Evolutionary conservation across 108 stramenopile genomes (phyloP).

Genomic region (Cyclotella atomus): DNA sequence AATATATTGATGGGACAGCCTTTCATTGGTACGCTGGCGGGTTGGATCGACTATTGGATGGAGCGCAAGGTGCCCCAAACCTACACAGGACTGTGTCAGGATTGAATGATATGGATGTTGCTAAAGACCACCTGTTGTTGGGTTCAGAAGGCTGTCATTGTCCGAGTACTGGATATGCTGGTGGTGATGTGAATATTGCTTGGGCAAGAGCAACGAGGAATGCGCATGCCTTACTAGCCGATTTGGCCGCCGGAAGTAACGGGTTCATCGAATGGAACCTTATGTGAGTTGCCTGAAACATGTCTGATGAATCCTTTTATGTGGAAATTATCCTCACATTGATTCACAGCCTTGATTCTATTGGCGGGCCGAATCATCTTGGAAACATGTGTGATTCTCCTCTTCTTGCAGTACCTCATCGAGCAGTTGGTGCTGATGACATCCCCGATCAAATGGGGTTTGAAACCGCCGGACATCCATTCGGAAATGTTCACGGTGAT

Average conservation of each 20-base stretch:
- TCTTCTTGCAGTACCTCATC: constrained; percentile 84
- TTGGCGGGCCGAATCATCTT: constrained; percentile 93
- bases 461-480: constrained; percentile 62
- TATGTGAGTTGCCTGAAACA: constrained; percentile 68
- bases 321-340: neutral
- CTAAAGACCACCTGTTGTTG: constrained; percentile 59
- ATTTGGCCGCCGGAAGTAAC: constrained; percentile 88
- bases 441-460: constrained; percentile 55
- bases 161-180: constrained; percentile 77
- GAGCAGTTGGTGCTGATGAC: constrained; percentile 52
- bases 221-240: constrained; percentile 92
- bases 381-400: constrained; percentile 93
- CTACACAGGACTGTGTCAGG: constrained; percentile 74
- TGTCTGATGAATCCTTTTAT: neutral
- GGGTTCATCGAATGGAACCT: constrained; percentile 95
- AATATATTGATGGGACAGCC: constrained; percentile 91
- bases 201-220: constrained; percentile 90
- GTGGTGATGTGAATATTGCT: constrained; percentile 74
- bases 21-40: constrained; percentile 96
- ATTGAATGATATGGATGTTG: constrained; percentile 39
- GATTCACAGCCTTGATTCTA: constrained; percentile 61
- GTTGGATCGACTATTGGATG: constrained; percentile 88
- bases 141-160: constrained; percentile 85
- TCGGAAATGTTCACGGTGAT: constrained; percentile 71
- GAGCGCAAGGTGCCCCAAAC: constrained; percentile 81